Conservation (phyloP, 768 basidiomycete species). For the Podaxis sp. region DNA sequence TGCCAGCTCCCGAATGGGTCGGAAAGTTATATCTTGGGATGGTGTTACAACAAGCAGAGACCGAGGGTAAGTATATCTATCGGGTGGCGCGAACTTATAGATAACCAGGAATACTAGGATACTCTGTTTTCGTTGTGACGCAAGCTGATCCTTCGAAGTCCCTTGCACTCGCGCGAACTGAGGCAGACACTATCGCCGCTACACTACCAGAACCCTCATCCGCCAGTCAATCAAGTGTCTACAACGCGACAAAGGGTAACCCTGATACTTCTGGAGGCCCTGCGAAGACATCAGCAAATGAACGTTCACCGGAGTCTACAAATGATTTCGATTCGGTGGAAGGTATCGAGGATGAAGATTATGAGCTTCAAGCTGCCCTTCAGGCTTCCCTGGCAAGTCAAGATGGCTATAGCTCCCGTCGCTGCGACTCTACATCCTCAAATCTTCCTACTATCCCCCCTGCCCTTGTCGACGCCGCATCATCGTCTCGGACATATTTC, state of each 20-base stretch:
- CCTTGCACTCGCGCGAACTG: slow-evolving; percentile 55
- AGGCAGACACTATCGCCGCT: slow-evolving; percentile 68
- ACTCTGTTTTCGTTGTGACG: slow-evolving; percentile 75
- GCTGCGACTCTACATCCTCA: background rate
- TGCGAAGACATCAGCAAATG: background rate
- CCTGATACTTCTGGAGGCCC: background rate
- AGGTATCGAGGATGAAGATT: slow-evolving; percentile 77
- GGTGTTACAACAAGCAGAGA: slow-evolving; percentile 83
- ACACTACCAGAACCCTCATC: slow-evolving; percentile 54
- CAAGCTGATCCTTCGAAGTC: slow-evolving; percentile 52
- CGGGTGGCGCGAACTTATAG: background rate
- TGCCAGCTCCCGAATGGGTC: slow-evolving; percentile 74
- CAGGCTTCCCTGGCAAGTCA: slow-evolving; percentile 63
- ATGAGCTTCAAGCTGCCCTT: slow-evolving; percentile 81
- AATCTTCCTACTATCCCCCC: slow-evolving; percentile 5
- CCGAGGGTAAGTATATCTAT: slow-evolving; percentile 52
- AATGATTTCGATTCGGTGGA: slow-evolving; percentile 17
- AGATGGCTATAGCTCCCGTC: background rate
- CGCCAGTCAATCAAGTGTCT: slow-evolving; percentile 14
- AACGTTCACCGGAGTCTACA: slow-evolving; percentile 9
- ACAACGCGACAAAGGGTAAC: slow-evolving; percentile 1
- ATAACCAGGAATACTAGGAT: slow-evolving; percentile 44
- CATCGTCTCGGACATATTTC: slow-evolving; percentile 4
- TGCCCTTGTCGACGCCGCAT: slow-evolving; percentile 10
- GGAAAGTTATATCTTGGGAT: slow-evolving; percentile 79